Base-by-base conservation (phyloP, 139 green algal genomes). In the Trebouxia sp. region DNA sequence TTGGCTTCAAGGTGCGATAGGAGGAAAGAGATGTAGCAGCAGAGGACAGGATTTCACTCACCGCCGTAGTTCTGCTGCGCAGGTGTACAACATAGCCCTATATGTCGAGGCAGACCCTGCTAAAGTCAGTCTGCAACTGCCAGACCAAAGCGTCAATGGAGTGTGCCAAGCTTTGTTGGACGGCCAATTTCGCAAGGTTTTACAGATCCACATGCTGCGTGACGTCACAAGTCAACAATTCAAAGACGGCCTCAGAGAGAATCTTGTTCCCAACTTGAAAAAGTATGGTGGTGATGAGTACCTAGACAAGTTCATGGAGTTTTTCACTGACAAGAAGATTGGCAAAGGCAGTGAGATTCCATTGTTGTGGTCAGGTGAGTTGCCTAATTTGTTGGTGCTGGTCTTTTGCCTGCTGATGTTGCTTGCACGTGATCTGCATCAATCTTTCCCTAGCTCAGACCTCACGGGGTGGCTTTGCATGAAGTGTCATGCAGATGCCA, bases 51-150 rank as follows among this genome's bases (percentile, higher is more conserved):
- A 6, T 14, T 45, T 48, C 35, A 32, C 5, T 17, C 6, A 45
- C 12, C 9, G 26, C 30, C 35, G 4, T 45, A 45, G 1, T 76
- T 78, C 0, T 55, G 35, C 39, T 30, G 35, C 56, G 22, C 75
- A 81, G 76, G 76, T 81, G 26, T 81, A 81, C 65, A 65, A 69
- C 22, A 30, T 81, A 26, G 76, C 76, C 6, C 32, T 81, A 15
- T 75, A 56, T 62, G 76, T 74, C 11, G 76, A 81, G 35, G 53
- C 39, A 51, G 0, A 72, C 35, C 24, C 76, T 20, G 51, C 53
- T 15, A 26, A 43, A 43, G 76, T 55, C 6, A 43, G 37, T 15
- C 37, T 81, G 38, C 76, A 67, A 4, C 53, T 67, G 17, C 22
- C 45, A 30, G 53, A 45, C 22, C 22, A 42, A 5, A 67, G 32